These are phyloP conservation scores for Neoscytalidium dimidiatum DNA, from an alignment of 2,329 filamentous ascomycete genomes.

Conservation along the genomic window DNA sequence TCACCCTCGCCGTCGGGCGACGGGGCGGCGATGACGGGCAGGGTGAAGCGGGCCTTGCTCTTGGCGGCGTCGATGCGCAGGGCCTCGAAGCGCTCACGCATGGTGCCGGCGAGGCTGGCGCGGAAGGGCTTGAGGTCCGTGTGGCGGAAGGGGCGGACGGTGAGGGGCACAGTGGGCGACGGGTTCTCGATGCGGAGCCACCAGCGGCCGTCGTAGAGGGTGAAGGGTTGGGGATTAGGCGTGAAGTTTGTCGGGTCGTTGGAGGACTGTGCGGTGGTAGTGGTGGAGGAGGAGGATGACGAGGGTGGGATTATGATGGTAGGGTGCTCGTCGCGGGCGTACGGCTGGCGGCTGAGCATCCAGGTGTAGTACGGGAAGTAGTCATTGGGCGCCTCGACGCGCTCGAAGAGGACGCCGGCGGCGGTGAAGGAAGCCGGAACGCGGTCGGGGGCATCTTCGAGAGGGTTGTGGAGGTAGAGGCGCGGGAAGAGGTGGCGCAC, in stretches of 20 bases:
- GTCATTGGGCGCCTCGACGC: not conserved
- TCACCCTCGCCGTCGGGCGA: conserved; percentile 1
- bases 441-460: conserved; percentile 13
- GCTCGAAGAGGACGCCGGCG: conserved; percentile 28
- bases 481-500: conserved; percentile 45
- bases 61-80: conserved; percentile 15
- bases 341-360: conserved; percentile 20
- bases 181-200: conserved; percentile 53
- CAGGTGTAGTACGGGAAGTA: conserved; percentile 22
- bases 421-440: conserved; percentile 25
- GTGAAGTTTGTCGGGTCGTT: not conserved
- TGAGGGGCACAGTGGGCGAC: conserved; percentile 28
- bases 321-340: not conserved
- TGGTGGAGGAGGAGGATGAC: not conserved
- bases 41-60: conserved; percentile 15
- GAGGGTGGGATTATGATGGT: conserved; percentile 4
- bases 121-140: conserved; percentile 23
- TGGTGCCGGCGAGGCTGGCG: conserved; percentile 5
- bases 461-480: conserved; percentile 21
- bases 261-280: not conserved
- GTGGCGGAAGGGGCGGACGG: conserved; percentile 38
- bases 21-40: conserved; percentile 20
- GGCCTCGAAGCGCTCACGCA: conserved; percentile 16
- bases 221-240: conserved; percentile 29
- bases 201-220: conserved; percentile 58